Evolutionary conservation across 768 basidiomycete genomes (phyloP).

Genomic region (Tulasnella sp.): DNA sequence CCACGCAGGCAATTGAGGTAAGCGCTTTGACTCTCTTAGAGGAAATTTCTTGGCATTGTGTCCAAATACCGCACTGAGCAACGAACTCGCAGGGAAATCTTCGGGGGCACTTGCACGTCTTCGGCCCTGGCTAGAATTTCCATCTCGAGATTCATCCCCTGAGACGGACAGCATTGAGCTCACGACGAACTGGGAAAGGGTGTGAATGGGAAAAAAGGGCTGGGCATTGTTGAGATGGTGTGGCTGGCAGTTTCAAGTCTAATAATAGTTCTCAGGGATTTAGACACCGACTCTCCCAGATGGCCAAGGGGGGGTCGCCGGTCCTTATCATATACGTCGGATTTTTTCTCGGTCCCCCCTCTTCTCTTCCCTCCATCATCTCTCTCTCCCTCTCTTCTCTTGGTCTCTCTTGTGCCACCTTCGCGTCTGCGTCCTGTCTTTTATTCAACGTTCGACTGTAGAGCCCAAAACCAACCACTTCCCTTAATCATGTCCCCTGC

Average conservation of each 20-base stretch:
- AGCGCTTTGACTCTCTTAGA: neutral
- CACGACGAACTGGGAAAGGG: neutral
- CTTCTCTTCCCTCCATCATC: neutral
- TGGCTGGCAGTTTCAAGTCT: neutral
- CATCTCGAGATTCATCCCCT: neutral
- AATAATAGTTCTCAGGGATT: neutral
- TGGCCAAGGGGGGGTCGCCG: neutral
- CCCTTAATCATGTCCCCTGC: neutral
- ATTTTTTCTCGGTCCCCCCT: neutral
- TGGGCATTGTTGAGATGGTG: neutral
- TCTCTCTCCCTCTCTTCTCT: neutral
- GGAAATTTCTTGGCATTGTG: neutral
- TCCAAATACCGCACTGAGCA: neutral
- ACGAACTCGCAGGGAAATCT: neutral
- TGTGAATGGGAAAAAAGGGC: neutral
- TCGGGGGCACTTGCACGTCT: neutral
- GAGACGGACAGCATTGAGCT: neutral
- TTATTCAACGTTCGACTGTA: neutral
- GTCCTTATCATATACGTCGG: neutral
- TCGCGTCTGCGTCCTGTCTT: neutral
- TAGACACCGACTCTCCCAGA: neutral
- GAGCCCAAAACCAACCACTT: neutral
- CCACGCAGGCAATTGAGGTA: neutral
- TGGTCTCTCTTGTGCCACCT: neutral
- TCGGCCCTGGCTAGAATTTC: neutral